Percentiles rank a stretch among this genome's conserved stretches.
Conservation (phyloP, 1,284 basidiomycete species). For the Vanrija sp. region DNA sequence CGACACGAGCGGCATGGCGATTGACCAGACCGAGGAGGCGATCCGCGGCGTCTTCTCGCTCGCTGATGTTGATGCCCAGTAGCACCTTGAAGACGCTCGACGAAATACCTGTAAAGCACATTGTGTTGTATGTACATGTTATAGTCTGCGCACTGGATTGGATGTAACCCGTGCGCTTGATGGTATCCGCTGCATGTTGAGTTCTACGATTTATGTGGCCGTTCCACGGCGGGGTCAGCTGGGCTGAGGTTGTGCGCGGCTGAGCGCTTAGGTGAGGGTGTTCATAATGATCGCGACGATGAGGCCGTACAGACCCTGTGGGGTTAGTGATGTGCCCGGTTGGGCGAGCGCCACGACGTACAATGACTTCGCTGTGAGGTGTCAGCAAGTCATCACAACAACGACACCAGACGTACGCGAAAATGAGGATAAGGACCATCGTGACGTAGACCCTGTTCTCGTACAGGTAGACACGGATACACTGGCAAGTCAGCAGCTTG, state of each 20-base stretch:
- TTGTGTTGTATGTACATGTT: not conserved
- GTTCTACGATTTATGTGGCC: constrained; percentile 4
- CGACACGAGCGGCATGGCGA: not conserved
- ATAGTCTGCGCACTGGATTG: not conserved
- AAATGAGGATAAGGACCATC: constrained; percentile 57
- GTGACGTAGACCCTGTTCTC: constrained; percentile 69
- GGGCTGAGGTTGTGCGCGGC: too few species aligned
- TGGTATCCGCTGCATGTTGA: not conserved
- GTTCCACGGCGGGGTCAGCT: too few species aligned
- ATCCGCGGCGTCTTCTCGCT: constrained; percentile 15
- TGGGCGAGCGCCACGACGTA: not conserved
- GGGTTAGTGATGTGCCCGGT: not conserved
- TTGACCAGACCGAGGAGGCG: constrained; percentile 2
- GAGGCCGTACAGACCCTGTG: constrained; percentile 54
- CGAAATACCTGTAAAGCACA: not conserved
- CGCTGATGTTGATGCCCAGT: constrained; percentile 3
- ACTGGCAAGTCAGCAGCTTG: constrained; percentile 32
- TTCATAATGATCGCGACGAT: constrained; percentile 57
- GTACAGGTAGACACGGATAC: constrained; percentile 54
- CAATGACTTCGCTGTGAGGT: constrained; percentile 35
- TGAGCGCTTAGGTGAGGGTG: constrained; percentile 28
- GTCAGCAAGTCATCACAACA: not conserved
- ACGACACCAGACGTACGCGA: constrained; percentile 43
- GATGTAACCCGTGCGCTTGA: not conserved
- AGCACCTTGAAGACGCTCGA: not conserved